Conservation (phyloP, 169 alveolate species). For the Eimeria maxima region DNA sequence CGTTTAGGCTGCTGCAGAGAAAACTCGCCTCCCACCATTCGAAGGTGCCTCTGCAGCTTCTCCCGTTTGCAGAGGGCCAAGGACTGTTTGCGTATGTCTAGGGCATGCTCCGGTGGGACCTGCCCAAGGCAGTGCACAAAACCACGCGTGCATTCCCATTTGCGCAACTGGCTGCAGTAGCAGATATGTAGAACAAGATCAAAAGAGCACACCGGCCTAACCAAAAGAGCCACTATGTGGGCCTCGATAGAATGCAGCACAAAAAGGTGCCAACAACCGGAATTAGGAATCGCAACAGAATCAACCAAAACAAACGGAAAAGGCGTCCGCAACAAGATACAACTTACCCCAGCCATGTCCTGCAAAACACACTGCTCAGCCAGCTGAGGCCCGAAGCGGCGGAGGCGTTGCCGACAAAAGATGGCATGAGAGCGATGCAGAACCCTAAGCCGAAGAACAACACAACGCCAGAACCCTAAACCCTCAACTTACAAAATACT, state of each 20-base stretch:
- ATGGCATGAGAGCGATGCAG: constrained; percentile 62
- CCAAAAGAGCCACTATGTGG: not conserved
- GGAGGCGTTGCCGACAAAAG: constrained; percentile 64
- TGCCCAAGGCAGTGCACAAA: not conserved
- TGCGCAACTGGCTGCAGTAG: not conserved
- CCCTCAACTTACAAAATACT: not conserved
- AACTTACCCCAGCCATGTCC: constrained; percentile 57
- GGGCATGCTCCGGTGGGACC: not conserved
- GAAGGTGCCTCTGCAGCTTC: constrained; percentile 22
- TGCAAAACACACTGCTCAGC: constrained; percentile 66
- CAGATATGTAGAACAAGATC: not conserved
- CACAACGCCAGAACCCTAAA: not conserved
- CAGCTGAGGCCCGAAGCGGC: constrained; percentile 9
- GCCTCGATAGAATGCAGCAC: not conserved
- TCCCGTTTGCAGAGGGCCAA: constrained; percentile 16
- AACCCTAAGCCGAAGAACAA: constrained; percentile 2
- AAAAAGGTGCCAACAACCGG: not conserved
- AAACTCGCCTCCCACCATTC: not conserved
- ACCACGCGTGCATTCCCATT: not conserved
- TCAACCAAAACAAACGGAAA: not conserved
- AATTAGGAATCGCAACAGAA: not conserved
- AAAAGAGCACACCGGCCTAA: not conserved
- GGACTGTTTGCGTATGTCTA: not conserved
- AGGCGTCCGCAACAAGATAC: not conserved
- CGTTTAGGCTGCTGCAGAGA: constrained; percentile 4